Base-by-base conservation (phyloP, 2,329 filamentous ascomycete genomes). In the Trichophyton verrucosum region DNA sequence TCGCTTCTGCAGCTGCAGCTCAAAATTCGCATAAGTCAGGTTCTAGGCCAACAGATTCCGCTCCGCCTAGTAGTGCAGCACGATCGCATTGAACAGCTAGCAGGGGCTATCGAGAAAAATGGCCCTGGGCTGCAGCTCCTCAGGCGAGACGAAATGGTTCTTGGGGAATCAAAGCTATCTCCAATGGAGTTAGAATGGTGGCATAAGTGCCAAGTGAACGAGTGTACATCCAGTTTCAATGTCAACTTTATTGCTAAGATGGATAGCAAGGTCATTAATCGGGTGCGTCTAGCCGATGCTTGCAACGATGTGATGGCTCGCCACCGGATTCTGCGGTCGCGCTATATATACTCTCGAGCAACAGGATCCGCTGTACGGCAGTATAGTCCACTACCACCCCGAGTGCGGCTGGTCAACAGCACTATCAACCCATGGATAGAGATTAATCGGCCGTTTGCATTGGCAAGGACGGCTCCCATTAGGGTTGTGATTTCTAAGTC, bases 401-500 rank as follows among this genome's bases (percentile, higher is more conserved):
- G 22, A 30, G 51, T 55, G 7, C 42, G 42, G 42, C 3, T 47
- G 15, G 44, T 47, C 5, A 47, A 20, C 2, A 11, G 17, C 17
- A 20, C 3, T 3, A 30, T 36, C 13, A 15, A 55, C 22, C 15
- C 17, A 22, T 30, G 24, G 22, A 30, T 30, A 36, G 51, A 60
- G 38, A 59, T 61, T 22, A 46, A 61, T n/a, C 6, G 20, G 9
- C 65, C 65, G 1, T 73, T 74, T 60, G 24, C 67, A 40, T 60
- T 73, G 7, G 49, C 58, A 1, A 59, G 57, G 11, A 62, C 63
- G 5, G 51, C 65, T 24, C 67, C 65, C 1, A 65, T 74, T 47
- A 67, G 69, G 15, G 68, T 72, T 6, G 27, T 67, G 13, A 60
- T 73, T 8, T 65, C 69, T 1, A 30, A 46, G 17, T 56, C 64